These are phyloP conservation scores for Colletotrichum melonis DNA, from an alignment of 2,329 filamentous ascomycete species.

Conservation along the genomic window DNA sequence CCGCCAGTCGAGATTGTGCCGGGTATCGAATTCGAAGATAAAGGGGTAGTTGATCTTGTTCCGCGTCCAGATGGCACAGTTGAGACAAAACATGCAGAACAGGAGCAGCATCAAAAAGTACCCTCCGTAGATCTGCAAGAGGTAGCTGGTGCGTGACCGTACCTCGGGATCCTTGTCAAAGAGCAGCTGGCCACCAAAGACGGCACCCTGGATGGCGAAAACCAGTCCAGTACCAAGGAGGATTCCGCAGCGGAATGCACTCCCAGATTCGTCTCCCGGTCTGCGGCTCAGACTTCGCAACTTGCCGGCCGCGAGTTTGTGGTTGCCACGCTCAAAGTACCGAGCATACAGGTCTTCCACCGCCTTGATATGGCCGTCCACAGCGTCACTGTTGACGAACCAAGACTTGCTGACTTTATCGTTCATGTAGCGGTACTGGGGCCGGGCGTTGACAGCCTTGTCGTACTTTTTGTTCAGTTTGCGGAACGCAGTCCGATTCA, in stretches of 20 bases:
- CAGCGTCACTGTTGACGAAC: conserved; percentile 89
- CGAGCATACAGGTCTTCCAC: conserved; percentile 93
- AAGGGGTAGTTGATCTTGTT: conserved; percentile 96
- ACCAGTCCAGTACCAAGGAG: conserved; percentile 76
- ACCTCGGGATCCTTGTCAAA: conserved; percentile 60
- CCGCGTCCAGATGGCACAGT: conserved; percentile 84
- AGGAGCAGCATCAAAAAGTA: conserved; percentile 88
- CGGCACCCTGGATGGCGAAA: conserved; percentile 73
- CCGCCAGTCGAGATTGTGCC: conserved; percentile 89
- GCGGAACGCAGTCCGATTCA: conserved; percentile 93
- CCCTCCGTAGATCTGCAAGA: conserved; percentile 91
- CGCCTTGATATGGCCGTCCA: conserved; percentile 82
- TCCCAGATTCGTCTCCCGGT: conserved; percentile 65
- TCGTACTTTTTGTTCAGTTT: conserved; percentile 99
- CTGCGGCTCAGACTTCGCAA: conserved; percentile 78
- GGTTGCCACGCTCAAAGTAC: conserved; percentile 94
- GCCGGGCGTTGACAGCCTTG: conserved; percentile 85
- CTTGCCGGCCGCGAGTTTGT: conserved; percentile 90
- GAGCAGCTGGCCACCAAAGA: conserved; percentile 68
- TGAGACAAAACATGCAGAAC: conserved; percentile 85
- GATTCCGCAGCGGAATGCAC: conserved; percentile 71
- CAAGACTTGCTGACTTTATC: conserved; percentile 91
- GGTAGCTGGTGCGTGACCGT: conserved; percentile 69
- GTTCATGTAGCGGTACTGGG: conserved; percentile 83
- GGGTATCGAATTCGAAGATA: conserved; percentile 94